Evolutionary conservation across 164 flowering plant species (phyloP), one percentile per base, ranked within the genome.

Genomic region (Akebia trifoliata): DNA sequence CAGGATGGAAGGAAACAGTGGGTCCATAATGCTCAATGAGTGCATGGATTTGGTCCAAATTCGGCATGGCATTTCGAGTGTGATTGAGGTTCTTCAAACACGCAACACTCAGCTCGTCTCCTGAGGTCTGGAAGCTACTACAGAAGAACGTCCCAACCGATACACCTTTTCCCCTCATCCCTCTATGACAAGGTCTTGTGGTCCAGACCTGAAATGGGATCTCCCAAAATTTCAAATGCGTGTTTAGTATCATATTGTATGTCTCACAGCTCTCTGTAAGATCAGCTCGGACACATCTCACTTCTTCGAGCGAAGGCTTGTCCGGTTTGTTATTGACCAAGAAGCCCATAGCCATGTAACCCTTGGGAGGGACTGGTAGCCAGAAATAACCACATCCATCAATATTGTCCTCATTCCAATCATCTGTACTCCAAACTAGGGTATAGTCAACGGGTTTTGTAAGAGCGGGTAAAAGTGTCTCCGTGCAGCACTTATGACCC

Each of bases 21-120:
- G 98, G 97, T 8, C 95, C 95, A 66, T 89, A 92, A 54, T 85
- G 81, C 37, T 70, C 61, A 45, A 93, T 78, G 10, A 93, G 80
- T n/a, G 94, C 84, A 73, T 81, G 81, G 26, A 89, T 71, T 72
- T 93, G 98, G 51, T 80, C 68, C 38, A 80, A 61, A 64, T 78
- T 81, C 10, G 98, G 95, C 98, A 89, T 92, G 51, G 86, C 81
- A 38, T 75, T 67, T 10, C 80, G 68, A 35, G 35, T 32, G n/a
- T 61, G 64, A 62, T 87, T 67, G 8, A 66, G 52, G 65, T 86
- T 90, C 78, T 76, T 82, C 75, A 90, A 73, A 71, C 97, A 90
- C 4, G 78, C 81, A 59, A 81, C 72, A 18, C 39, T 29, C 35
- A 71, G 56, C 5, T 80, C 79, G n/a, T 74, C 78, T 34, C 56